Evolutionary conservation across 1,284 basidiomycete species (phyloP), one percentile per base, ranked within the genome.

Genomic region (Sporisorium scitamineum): DNA sequence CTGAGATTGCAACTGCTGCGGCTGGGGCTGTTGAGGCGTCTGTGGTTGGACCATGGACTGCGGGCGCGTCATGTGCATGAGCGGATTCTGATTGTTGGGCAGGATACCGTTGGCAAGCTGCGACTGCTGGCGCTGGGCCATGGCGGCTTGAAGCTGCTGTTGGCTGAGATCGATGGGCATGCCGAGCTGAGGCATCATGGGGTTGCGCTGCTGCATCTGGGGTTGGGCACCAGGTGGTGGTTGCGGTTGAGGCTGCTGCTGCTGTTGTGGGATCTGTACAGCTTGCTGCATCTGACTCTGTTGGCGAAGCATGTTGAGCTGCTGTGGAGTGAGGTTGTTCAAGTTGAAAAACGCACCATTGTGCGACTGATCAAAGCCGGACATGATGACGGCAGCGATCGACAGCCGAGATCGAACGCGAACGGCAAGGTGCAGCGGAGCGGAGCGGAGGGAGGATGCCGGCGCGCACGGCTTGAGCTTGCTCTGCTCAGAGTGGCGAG

Each of bases 301-400:
- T 54, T 74, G 64, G 27, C 75, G 74, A 9, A 72, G 54, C 64
- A 75, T 69, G 55, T 73, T 68, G 64, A 75, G 63, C 60, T 70
- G 61, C 50, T 76, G 74, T 16, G 74, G 70, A 5, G 74, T 76
- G 48, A 76, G 74, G 51, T 72, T 76, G 70, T 72, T 65, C 45
- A 76, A 70, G 54, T 68, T 68, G 61, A 76, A 76, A 41, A 76
- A 72, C 5, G 63, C 72, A 58, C 57, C 64, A 48, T 71, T 70
- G 53, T 69, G 61, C 54, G 72, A 57, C 48, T 61, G 70, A 24
- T 72, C 74, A 34, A 76, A 76, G 61, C 70, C 74, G 27, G 74
- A 76, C 73, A 76, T 76, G 64, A n/a, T 59, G n/a, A 48, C 50
- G 37, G n/a, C n/a, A n/a, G 34, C 27, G 13, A 24, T 44, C 20